Conservation (phyloP, 1,139 yeast species). For the Scheffersomyces lignicola region DNA sequence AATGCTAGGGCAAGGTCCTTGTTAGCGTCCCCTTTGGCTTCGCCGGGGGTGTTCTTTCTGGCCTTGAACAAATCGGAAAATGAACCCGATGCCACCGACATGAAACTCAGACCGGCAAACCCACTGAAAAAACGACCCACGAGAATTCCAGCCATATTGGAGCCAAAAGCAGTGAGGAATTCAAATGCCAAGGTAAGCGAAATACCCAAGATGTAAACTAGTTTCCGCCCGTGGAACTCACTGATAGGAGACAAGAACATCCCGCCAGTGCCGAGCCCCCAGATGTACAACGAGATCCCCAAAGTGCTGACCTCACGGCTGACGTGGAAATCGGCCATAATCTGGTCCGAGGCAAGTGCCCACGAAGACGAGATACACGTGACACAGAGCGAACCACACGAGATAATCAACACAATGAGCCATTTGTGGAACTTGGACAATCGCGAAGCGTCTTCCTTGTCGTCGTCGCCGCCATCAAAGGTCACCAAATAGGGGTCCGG, state of each 20-base stretch:
- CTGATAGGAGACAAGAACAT: constrained; percentile 33
- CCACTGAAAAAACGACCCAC: constrained; percentile 36
- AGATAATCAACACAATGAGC: constrained; percentile 26
- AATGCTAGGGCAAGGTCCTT: constrained; percentile 27
- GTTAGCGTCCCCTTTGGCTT: constrained; percentile 16
- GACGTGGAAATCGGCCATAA: constrained; percentile 23
- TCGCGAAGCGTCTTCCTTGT: constrained; percentile 24
- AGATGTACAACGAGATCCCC: constrained; percentile 30
- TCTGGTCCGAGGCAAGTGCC: constrained; percentile 28
- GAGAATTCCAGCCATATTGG: constrained; percentile 28
- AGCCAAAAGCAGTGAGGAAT: constrained; percentile 27
- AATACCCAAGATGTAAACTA: constrained; percentile 26
- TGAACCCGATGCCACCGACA: constrained; percentile 38
- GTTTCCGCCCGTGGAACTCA: constrained; percentile 33
- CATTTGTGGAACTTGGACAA: constrained; percentile 27
- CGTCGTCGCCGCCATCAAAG: constrained; percentile 25
- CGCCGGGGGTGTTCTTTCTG: constrained; percentile 10
- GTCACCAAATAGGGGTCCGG: constrained; percentile 16
- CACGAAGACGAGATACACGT: constrained; percentile 34
- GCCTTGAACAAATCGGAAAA: constrained; percentile 31
- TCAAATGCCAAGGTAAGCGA: constrained; percentile 23
- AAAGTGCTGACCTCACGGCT: constrained; percentile 28
- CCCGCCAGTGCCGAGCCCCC: constrained; percentile 35
- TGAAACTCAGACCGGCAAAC: constrained; percentile 32
- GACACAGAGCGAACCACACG: constrained; percentile 27